Percentiles rank a stretch among this genome's conserved stretches.
phyloP scores from a whole-genome alignment of 1,139 yeast genomes.

The Barnettozyma hawaiiensis region DNA sequence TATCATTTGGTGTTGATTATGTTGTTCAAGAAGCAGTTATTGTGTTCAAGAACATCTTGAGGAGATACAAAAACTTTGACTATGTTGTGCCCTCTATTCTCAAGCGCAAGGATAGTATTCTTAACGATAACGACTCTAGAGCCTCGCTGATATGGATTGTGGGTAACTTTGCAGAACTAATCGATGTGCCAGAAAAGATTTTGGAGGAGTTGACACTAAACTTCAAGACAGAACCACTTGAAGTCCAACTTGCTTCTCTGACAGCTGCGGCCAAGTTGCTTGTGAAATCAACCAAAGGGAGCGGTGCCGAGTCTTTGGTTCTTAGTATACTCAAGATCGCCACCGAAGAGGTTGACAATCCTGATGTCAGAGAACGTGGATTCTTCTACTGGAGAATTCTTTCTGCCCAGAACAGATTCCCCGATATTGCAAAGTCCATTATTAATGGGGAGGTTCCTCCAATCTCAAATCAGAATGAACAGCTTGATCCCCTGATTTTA shows the following conservation, averaged over 20 bases:
- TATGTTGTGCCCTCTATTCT: conserved; percentile 29
- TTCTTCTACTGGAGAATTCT: conserved; percentile 81
- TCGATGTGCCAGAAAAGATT: conserved; percentile 43
- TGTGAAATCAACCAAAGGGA: conserved; percentile 48
- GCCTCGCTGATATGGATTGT: conserved; percentile 79
- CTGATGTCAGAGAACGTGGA: conserved; percentile 84
- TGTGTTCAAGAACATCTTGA: conserved; percentile 67
- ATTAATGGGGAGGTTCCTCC: conserved; percentile 57
- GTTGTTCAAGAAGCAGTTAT: conserved; percentile 77
- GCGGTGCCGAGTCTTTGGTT: conserved; percentile 54
- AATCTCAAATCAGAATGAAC: conserved; percentile 64
- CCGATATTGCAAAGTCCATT: conserved; percentile 39
- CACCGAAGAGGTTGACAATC: conserved; percentile 69
- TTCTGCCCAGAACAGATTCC: conserved; percentile 42
- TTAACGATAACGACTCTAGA: conserved; percentile 77
- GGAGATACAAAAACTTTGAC: conserved; percentile 62
- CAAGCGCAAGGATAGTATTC: conserved; percentile 38
- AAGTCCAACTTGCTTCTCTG: conserved; percentile 68
- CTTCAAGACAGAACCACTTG: conserved; percentile 58
- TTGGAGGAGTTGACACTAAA: conserved; percentile 41
- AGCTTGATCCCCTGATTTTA: conserved; percentile 60
- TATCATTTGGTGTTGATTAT: conserved; percentile 64
- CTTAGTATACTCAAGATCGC: conserved; percentile 60
- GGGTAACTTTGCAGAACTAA: conserved; percentile 60
- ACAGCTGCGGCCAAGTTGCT: conserved; percentile 74